Conservation (phyloP, 2,329 filamentous ascomycete species). For the Nemania sp. region DNA sequence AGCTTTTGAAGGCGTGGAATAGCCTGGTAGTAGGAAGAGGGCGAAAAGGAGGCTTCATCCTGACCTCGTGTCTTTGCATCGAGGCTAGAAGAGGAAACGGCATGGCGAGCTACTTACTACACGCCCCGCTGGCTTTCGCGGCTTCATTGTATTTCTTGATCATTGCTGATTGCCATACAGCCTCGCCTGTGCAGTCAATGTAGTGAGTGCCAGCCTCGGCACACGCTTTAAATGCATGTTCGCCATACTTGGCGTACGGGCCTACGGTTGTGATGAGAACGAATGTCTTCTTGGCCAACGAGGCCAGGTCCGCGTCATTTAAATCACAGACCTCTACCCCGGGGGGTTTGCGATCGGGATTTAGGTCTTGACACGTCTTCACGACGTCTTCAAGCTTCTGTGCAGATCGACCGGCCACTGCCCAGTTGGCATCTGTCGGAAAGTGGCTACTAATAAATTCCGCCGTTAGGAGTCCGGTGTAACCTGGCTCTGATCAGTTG, state of each 20-base stretch:
- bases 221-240: constrained; percentile 63
- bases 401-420: constrained; percentile 40
- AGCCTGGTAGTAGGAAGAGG: not conserved
- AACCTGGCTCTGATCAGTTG: constrained; percentile 30
- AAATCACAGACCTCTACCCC: constrained; percentile 58
- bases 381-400: constrained; percentile 68
- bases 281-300: constrained; percentile 59
- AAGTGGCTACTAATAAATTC: constrained; percentile 39
- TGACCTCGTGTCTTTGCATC: too few relatives aligned
- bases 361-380: constrained; percentile 66
- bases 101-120: constrained; percentile 33
- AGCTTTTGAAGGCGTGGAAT: too few relatives aligned
- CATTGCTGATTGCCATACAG: constrained; percentile 61
- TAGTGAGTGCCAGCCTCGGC: constrained; percentile 67
- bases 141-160: constrained; percentile 59
- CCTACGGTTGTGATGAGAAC: constrained; percentile 63
- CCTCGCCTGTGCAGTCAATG: constrained; percentile 64
- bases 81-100: not conserved
- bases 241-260: constrained; percentile 60
- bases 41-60: not conserved
- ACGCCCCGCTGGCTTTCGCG: constrained; percentile 58
- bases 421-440: constrained; percentile 39
- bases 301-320: constrained; percentile 48
- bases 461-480: constrained; percentile 39
- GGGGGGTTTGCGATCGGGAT: constrained; percentile 62